A percentile compares a stretch with the other conserved stretches of the same genome.
These are phyloP conservation scores for Irpex sp. DNA, from an alignment of 1,284 basidiomycete genomes.

Conservation along the genomic window DNA sequence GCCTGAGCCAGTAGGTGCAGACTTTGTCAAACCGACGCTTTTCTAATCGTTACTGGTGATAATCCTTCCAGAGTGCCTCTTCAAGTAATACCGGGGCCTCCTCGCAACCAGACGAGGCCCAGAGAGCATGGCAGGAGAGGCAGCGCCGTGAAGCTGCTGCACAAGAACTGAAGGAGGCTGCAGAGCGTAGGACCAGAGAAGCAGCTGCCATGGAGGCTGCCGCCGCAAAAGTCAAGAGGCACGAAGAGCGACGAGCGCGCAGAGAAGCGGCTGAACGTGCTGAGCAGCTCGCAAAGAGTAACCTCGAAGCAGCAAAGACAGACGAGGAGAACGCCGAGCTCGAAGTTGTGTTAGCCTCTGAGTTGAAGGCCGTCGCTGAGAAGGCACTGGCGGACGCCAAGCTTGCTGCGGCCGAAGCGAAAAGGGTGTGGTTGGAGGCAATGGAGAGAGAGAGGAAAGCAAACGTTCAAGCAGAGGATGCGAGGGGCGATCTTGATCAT, in stretches of 20 bases:
- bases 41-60: background rate
- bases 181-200: background rate
- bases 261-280: background rate
- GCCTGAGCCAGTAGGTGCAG: background rate
- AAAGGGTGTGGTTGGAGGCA: background rate
- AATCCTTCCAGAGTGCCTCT: background rate
- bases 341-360: background rate
- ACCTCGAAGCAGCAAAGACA: background rate
- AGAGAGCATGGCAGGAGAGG: background rate
- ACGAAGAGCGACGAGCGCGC: background rate
- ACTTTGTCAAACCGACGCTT: background rate
- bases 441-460: background rate
- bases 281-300: background rate
- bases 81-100: background rate
- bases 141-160: background rate
- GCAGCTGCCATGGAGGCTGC: background rate
- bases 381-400: background rate
- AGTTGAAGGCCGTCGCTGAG: background rate
- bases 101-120: background rate
- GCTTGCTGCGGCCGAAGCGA: background rate
- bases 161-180: background rate
- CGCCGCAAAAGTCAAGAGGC: background rate
- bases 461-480: background rate
- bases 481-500: background rate
- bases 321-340: background rate